Conservation (phyloP, 2,329 filamentous ascomycete species). For the Venturia aucupariae region DNA sequence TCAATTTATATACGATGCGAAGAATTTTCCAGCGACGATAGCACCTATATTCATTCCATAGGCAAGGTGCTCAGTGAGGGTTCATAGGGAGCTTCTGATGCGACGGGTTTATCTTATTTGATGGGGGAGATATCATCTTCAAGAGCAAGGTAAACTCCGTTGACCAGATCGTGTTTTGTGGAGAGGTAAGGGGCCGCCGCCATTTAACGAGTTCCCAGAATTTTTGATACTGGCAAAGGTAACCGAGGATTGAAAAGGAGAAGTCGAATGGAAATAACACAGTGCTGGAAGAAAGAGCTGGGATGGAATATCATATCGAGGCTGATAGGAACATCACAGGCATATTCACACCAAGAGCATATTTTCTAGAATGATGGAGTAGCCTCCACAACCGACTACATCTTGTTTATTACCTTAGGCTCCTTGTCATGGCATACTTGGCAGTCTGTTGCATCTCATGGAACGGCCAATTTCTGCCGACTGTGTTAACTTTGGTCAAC, state of each 20-base stretch:
- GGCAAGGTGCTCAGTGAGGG: not conserved
- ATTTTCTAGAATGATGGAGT: too few species aligned
- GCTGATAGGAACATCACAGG: not conserved
- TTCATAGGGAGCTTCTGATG: not conserved
- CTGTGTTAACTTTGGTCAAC: not conserved
- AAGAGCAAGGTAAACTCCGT: not conserved
- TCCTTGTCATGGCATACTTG: too few species aligned
- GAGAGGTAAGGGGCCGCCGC: not conserved
- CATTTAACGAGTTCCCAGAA: not conserved
- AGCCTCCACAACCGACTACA: too few species aligned
- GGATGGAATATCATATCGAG: too few species aligned
- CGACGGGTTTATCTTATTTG: not conserved
- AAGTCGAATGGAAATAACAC: not conserved
- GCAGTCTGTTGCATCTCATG: too few species aligned
- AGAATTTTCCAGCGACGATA: not conserved
- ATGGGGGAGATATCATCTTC: not conserved
- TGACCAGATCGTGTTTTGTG: not conserved
- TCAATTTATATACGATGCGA: not conserved
- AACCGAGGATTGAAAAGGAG: not conserved
- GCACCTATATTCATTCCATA: not conserved
- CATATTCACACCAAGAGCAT: too few species aligned
- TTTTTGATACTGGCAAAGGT: not conserved
- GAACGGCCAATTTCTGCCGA: too few species aligned
- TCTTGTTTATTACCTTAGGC: too few species aligned
- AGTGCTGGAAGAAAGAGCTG: too few species aligned